Evolutionary conservation across 148 eudicot species (phyloP), one percentile per base, ranked within the genome.

Genomic region (Chenopodium berlandieri): DNA sequence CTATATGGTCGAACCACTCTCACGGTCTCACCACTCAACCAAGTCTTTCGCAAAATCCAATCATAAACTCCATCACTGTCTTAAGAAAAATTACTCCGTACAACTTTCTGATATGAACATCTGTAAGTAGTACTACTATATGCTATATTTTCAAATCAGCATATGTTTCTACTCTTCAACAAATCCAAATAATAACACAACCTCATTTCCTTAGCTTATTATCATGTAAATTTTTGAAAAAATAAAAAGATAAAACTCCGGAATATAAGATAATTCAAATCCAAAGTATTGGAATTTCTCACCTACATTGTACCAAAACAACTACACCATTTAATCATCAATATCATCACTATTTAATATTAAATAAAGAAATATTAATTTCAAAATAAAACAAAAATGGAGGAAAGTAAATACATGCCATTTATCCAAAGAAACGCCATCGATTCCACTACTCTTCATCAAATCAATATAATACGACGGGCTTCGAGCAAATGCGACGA

Each of bases 401-500:
- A 16, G 13, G 20, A 4, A 76, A 25, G 30, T 11, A 68, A 80
- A 25, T 56, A 31, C 87, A 62, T 71, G 86, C 98, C 97, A 88
- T 83, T 89, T 88, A 78, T 81, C 74, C 50, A 83, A 86, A 22
- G 86, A 85, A 74, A 70, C 81, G 16, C 67, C 63, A 14, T 91
- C 88, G 32, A 78, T 58, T 64, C 93, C 97, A 72, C 83, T 74
- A 66, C 79, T 88, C 81, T 88, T 90, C 83, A 93, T 75, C 83
- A 91, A 85, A 75, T 90, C 88, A 68, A 83, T 77, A 68, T 93
- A 93, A 84, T 72, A 93, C 65, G 87, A 82, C 9, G 99, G 97
- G 82, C 93, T 91, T 86, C 87, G 89, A 71, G 91, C 87, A 67
- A 89, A 85, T 9, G 92, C 88, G 68, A 95, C 92, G 74, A 95